These are phyloP conservation scores for Ophiostoma pallidulum DNA, from an alignment of 2,329 filamentous ascomycete species.

Conservation along the genomic window DNA sequence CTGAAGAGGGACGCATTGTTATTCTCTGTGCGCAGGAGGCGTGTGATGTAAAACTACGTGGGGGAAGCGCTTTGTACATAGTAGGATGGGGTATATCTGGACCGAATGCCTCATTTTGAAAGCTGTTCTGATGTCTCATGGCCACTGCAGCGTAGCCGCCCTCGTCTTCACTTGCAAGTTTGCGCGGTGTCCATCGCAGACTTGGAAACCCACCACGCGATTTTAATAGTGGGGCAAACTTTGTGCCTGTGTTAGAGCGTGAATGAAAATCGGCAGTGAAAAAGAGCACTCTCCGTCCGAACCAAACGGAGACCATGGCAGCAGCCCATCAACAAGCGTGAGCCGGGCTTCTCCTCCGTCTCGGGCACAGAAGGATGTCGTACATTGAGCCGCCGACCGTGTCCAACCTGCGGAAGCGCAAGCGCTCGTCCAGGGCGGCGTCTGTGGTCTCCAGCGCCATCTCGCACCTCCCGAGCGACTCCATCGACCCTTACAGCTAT, in stretches of 20 bases:
- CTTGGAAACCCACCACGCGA: too few relatives aligned
- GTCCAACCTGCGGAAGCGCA: conserved; percentile 26
- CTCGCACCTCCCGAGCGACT: conserved; percentile 23
- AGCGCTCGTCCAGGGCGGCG: conserved; percentile 19
- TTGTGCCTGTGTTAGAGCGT: background rate
- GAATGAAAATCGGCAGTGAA: too few relatives aligned
- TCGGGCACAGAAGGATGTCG: conserved; percentile 8
- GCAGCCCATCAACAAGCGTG: too few relatives aligned
- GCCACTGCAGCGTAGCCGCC: too few relatives aligned
- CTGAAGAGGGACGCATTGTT: background rate
- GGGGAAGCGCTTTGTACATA: conserved; percentile 13
- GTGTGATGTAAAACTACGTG: conserved; percentile 13
- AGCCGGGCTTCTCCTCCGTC: too few relatives aligned
- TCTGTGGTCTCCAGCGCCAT: conserved; percentile 11
- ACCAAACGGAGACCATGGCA: too few relatives aligned
- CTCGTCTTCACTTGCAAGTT: too few relatives aligned
- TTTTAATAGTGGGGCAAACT: conserved; percentile 2
- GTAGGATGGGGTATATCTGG: conserved; percentile 1
- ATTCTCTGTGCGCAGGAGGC: background rate
- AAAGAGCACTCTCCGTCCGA: too few relatives aligned
- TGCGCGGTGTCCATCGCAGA: too few relatives aligned
- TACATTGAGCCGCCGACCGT: conserved; percentile 15
- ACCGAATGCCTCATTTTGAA: background rate
- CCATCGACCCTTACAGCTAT: conserved; percentile 48
- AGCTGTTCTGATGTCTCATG: too few relatives aligned